Percentiles rank a stretch among this genome's conserved stretches.
Conservation (phyloP, 2,329 filamentous ascomycete genomes). For the Colletotrichum falcatum region DNA sequence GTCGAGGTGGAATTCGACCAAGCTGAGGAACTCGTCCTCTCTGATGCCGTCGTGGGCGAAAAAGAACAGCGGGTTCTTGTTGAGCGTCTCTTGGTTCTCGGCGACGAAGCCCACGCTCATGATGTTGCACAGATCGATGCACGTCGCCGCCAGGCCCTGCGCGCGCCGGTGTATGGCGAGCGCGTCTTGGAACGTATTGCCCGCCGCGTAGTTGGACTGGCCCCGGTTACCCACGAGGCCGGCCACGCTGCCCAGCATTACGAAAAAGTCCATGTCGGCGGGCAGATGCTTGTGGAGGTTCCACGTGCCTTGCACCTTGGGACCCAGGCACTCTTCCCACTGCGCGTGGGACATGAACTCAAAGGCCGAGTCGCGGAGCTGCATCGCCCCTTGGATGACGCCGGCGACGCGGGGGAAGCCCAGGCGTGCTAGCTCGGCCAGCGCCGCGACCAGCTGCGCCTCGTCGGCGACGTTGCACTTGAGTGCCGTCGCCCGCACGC, state of each 20-base stretch:
- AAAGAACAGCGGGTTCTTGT: conserved; percentile 16
- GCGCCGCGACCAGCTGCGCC: conserved; percentile 44
- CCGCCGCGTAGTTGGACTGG: conserved; percentile 7
- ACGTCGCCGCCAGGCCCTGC: not conserved
- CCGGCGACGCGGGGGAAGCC: conserved; percentile 47
- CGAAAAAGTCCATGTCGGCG: conserved; percentile 50
- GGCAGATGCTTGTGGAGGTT: conserved; percentile 48
- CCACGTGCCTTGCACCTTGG: conserved; percentile 50
- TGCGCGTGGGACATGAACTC: conserved; percentile 59
- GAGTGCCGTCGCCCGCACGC: conserved; percentile 31
- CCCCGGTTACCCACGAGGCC: conserved; percentile 44
- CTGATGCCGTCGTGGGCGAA: not conserved
- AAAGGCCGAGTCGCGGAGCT: conserved; percentile 52
- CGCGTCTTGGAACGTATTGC: conserved; percentile 3
- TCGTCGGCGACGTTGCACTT: conserved; percentile 49
- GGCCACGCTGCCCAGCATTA: conserved; percentile 48
- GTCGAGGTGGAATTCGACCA: conserved; percentile 24
- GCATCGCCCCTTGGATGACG: conserved; percentile 51
- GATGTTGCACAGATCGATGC: not conserved
- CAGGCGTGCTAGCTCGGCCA: conserved; percentile 40
- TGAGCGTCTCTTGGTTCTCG: conserved; percentile 24
- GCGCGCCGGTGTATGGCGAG: not conserved
- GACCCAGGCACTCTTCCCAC: conserved; percentile 56
- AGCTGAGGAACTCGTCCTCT: conserved; percentile 9
- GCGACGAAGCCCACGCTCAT: conserved; percentile 5